Base-by-base conservation (phyloP, 2,329 filamentous ascomycete genomes). In the Aureobasidium sp. region DNA sequence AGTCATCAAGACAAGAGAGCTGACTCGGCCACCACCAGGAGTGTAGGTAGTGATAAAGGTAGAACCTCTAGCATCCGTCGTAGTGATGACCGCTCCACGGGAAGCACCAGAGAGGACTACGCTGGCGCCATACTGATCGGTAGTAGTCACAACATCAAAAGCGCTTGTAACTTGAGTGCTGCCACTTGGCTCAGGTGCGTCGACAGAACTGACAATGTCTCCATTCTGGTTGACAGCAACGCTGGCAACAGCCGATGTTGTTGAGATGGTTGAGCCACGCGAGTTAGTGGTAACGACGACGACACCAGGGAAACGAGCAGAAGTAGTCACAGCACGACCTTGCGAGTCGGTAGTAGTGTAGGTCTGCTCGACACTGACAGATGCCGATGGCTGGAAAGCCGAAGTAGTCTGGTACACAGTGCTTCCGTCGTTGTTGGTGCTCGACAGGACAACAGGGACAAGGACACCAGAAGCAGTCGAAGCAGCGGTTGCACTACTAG, bases 31-130 rank as follows among this genome's bases (percentile, higher is more conserved):
- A 50, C 73, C 77, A 51, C 67, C 71, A 4, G 78, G 78, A 1
- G 77, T 79, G 66, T 76, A 79, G 1, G 79, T 81, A 2, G 78
- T 77, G 56, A 78, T 65, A 61, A 80, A 73, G 3, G 76, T 76
- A 41, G 68, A 65, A 27, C 78, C 78, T 8, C 64, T 27, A 2
- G 66, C 68, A 64, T 81, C 71, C 12, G 77, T 80, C 17, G 71
- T 70, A 10, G 78, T 80, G 47, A 78, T 68, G 24, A 78, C 74
- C 50, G 77, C 71, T 52, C 77, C 77, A 1, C 48, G 55, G 6
- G 64, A 66, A 29, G 69, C 69, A 53, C 65, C 70, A 15, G 71
- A 69, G 13, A 75, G 67, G 17, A 75, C 70, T 46, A 78, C 70
- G 24, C 69, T 66, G 55, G 71, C 68, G 62, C 78, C 78, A 34